Conservation (phyloP, 2,329 filamentous ascomycete species). For the Ilyonectria sp. region DNA sequence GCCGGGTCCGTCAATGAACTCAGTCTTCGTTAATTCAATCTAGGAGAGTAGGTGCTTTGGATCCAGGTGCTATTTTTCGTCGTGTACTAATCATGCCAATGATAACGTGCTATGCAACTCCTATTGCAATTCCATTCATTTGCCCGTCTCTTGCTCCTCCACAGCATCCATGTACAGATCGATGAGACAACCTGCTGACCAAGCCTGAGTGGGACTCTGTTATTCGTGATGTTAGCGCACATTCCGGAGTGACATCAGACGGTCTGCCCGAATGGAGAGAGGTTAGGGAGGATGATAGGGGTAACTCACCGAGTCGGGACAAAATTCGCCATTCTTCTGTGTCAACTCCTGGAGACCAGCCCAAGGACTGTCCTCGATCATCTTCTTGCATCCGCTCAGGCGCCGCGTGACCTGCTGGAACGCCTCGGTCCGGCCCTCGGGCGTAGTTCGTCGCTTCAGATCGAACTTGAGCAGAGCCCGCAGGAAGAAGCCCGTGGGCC, state of each 20-base stretch:
- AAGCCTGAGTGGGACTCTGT: slow-evolving; percentile 93
- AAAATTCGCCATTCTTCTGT: slow-evolving; percentile 88
- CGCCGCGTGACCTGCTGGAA: slow-evolving; percentile 95
- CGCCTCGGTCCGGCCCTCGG: slow-evolving; percentile 82
- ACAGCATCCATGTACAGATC: slow-evolving; percentile 95
- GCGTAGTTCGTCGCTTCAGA: slow-evolving; percentile 73
- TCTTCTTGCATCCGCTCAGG: slow-evolving; percentile 86
- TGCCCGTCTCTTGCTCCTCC: slow-evolving; percentile 60
- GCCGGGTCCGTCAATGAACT: neutral
- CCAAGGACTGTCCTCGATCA: slow-evolving; percentile 86
- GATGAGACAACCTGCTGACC: slow-evolving; percentile 95
- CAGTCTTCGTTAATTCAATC: neutral
- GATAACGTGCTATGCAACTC: slow-evolving; percentile 28
- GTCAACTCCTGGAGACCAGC: slow-evolving; percentile 94
- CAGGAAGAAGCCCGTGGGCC: slow-evolving; percentile 97
- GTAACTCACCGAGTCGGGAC: slow-evolving; percentile 84
- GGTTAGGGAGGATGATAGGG: slow-evolving; percentile 11
- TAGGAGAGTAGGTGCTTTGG: neutral
- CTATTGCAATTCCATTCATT: neutral
- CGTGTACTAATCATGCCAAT: slow-evolving; percentile 24
- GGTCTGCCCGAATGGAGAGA: neutral
- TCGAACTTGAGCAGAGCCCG: slow-evolving; percentile 94
- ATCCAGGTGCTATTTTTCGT: neutral
- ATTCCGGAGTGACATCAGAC: neutral
- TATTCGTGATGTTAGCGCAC: slow-evolving; percentile 28